Evolutionary conservation across 23 red algal species (phyloP).

Genomic region (Cyanidium caldarium): DNA sequence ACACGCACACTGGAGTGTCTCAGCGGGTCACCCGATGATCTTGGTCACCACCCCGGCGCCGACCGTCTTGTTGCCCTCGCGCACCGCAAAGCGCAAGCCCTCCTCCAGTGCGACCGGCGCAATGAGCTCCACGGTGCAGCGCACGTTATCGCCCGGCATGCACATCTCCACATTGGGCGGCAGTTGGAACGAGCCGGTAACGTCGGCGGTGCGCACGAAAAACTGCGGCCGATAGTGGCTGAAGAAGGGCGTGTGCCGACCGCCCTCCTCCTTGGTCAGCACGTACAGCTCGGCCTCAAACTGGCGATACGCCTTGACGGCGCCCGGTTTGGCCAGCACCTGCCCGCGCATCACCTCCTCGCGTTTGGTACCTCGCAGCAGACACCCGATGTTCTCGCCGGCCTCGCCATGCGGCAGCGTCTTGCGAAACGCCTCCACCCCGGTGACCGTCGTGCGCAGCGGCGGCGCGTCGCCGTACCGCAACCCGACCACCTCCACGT

Average conservation of each 20-base stretch:
- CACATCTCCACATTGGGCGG: conserved; percentile 75
- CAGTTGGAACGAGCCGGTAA: conserved; percentile 70
- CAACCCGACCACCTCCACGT: conserved; percentile 89
- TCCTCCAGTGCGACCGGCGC: conserved; percentile 55
- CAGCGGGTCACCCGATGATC: conserved; percentile 18
- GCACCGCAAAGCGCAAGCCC: conserved; percentile 84
- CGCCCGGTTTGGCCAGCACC: conserved; percentile 63
- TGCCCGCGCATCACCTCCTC: conserved; percentile 81
- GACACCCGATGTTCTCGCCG: conserved; percentile 82
- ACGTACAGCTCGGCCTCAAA: conserved; percentile 96
- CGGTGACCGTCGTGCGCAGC: conserved; percentile 62
- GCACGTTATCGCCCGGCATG: conserved; percentile 96
- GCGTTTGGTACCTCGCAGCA: conserved; percentile 73
- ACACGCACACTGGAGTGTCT: not conserved
- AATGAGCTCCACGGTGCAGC: conserved; percentile 49
- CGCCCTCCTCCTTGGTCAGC: conserved; percentile 93
- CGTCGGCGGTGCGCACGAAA: conserved; percentile 85
- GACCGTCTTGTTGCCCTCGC: conserved; percentile 79
- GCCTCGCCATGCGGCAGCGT: conserved; percentile 63
- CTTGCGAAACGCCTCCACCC: conserved; percentile 97
- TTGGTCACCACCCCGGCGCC: conserved; percentile 89
- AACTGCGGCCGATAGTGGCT: conserved; percentile 83
- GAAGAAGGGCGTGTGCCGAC: conserved; percentile 96
- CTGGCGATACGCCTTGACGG: conserved; percentile 52
- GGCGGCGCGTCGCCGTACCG: conserved; percentile 24